A percentile compares a stretch with the other conserved stretches of the same genome.
These are phyloP conservation scores for Castanea crenata DNA, from an alignment of 306 rosid genomes.

Conservation along the genomic window DNA sequence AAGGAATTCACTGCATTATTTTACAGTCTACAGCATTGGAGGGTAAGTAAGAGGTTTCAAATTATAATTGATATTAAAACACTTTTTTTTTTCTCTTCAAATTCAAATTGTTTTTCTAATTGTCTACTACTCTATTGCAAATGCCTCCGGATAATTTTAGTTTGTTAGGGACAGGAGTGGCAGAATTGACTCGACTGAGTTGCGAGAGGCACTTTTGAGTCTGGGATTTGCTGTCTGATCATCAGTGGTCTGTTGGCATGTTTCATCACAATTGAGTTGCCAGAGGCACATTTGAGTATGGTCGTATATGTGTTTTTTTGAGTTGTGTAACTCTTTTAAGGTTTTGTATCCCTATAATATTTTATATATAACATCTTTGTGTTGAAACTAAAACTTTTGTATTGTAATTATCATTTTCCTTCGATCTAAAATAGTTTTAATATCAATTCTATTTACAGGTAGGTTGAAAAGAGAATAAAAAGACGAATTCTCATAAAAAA, in stretches of 20 bases:
- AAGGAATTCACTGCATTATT: conserved; percentile 84
- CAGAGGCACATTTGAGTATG: background rate
- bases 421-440: too few species aligned
- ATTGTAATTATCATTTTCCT: too few species aligned
- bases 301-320: too few species aligned
- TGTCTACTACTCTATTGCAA: background rate
- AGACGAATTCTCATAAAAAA: too few species aligned
- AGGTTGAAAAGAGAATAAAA: too few species aligned
- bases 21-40: conserved; percentile 93
- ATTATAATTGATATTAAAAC: conserved; percentile 3
- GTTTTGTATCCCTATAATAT: too few species aligned
- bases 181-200: conserved; percentile 63
- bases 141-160: conserved; percentile 62
- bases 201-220: conserved; percentile 82
- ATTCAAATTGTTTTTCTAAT: background rate
- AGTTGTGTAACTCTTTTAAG: too few species aligned
- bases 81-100: background rate
- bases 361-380: too few species aligned
- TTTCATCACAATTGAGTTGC: background rate
- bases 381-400: too few species aligned
- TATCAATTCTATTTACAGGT: too few species aligned
- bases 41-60: conserved; percentile 42
- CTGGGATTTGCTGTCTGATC: conserved; percentile 74
- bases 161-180: conserved; percentile 92
- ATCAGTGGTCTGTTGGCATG: conserved; percentile 20